Evolutionary conservation across 345 rosid genomes (phyloP).

Genomic region (Hevea brasiliensis): DNA sequence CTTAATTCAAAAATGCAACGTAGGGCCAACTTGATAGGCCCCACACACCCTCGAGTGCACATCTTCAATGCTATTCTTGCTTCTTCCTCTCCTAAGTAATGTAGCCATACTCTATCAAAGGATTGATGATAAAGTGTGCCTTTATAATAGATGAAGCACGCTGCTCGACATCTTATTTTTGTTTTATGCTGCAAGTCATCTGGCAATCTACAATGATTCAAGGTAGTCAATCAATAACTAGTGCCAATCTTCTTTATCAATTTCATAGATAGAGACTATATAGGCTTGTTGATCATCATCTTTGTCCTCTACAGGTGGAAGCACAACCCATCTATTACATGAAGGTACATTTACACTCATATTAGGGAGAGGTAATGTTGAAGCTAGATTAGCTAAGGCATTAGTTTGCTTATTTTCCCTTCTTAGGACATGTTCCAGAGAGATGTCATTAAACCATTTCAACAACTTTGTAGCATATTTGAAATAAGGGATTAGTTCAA

Average conservation of each 20-base stretch:
- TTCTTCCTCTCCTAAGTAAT: not conserved
- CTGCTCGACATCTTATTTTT: not conserved
- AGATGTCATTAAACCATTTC: too few species aligned
- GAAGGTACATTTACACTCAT: not conserved
- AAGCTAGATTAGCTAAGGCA: not conserved
- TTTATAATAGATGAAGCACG: too few species aligned
- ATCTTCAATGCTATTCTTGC: not conserved
- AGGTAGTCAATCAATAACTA: not conserved
- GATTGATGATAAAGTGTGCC: not conserved
- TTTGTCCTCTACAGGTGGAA: not conserved
- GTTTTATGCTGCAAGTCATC: not conserved
- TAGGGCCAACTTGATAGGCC: not conserved
- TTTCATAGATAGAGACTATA: too few species aligned
- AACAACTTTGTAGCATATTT: too few species aligned
- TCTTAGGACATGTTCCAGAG: too few species aligned
- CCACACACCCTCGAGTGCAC: not conserved
- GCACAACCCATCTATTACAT: not conserved
- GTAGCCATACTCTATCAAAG: not conserved
- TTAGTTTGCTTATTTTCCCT: not conserved
- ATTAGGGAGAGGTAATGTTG: not conserved
- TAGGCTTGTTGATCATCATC: too few species aligned
- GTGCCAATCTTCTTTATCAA: too few species aligned
- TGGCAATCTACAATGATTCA: not conserved
- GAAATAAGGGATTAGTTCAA: too few species aligned
- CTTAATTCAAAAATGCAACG: not conserved